phyloP scores from a whole-genome alignment of 1,139 yeast genomes.

The Schizosaccharomyces versatilis region DNA sequence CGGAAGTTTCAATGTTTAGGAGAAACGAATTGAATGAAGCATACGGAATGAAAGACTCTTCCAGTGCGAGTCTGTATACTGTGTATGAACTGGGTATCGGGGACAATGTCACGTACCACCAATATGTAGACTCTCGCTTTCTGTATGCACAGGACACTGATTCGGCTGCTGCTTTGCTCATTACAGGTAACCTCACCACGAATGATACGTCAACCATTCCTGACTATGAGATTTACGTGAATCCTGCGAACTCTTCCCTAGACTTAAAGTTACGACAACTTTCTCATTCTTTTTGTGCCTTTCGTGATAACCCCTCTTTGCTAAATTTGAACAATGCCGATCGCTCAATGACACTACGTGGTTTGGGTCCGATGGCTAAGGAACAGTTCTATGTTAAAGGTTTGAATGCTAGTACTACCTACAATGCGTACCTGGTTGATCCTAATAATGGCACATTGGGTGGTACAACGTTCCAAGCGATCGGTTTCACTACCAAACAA shows the following conservation, averaged over 20 bases:
- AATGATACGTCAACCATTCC: constrained; percentile 4
- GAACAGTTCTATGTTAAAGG: constrained; percentile 32
- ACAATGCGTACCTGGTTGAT: constrained; percentile 43
- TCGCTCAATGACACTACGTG: constrained; percentile 10
- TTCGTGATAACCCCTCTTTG: constrained; percentile 3
- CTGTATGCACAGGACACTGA: constrained; percentile 10
- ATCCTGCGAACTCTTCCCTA: constrained; percentile 3
- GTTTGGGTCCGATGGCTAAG: constrained; percentile 8
- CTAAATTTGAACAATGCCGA: constrained; percentile 8
- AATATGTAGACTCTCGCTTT: constrained; percentile 2
- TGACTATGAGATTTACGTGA: constrained; percentile 7
- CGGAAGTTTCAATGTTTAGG: not conserved
- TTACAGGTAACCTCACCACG: constrained; percentile 8
- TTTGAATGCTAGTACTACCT: constrained; percentile 37
- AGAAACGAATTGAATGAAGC: not conserved
- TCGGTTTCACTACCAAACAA: constrained; percentile 39
- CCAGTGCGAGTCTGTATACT: not conserved
- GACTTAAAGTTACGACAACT: not conserved
- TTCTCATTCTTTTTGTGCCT: constrained; percentile 2
- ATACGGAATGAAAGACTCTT: not conserved
- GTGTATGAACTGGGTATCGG: not conserved
- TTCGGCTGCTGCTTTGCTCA: constrained; percentile 8
- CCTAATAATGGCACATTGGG: constrained; percentile 22
- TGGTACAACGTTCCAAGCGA: constrained; percentile 41
- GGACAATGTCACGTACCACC: not conserved